Conservation (phyloP, 2,329 filamentous ascomycete genomes). For the Alternaria incomplexa region DNA sequence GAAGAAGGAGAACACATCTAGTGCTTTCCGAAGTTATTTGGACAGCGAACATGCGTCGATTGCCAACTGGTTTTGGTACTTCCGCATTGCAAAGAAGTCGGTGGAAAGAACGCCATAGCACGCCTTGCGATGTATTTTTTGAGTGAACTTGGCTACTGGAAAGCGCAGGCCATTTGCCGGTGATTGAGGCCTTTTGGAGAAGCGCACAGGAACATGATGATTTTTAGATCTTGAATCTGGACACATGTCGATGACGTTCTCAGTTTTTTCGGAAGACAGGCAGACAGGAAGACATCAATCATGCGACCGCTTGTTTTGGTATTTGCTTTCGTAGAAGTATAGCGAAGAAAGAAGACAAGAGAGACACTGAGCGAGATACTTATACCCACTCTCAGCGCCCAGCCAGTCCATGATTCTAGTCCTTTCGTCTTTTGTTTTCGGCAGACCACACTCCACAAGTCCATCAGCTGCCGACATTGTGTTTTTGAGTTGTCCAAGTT, state of each 20-base stretch:
- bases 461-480: not conserved
- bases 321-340: not conserved
- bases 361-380: not conserved
- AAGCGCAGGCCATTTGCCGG: not conserved
- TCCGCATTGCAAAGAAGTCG: not conserved
- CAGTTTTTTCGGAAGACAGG: not conserved
- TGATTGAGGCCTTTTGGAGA: not conserved
- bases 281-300: not conserved
- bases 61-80: rapidly evolving
- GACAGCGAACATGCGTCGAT: not conserved
- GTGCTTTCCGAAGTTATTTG: not conserved
- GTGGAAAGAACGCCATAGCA: not conserved
- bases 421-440: not conserved
- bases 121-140: too few species aligned
- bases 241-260: not conserved
- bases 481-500: not conserved
- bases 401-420: too few species aligned
- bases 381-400: not conserved
- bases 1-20: not conserved
- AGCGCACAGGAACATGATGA: not conserved
- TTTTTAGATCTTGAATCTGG: rapidly evolving
- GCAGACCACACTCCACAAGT: not conserved
- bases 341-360: not conserved
- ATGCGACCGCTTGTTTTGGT: too few species aligned
- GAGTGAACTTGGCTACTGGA: not conserved